These are phyloP conservation scores for Magnaporthales sp. DNA, from an alignment of 2,329 filamentous ascomycete genomes.

Conservation along the genomic window DNA sequence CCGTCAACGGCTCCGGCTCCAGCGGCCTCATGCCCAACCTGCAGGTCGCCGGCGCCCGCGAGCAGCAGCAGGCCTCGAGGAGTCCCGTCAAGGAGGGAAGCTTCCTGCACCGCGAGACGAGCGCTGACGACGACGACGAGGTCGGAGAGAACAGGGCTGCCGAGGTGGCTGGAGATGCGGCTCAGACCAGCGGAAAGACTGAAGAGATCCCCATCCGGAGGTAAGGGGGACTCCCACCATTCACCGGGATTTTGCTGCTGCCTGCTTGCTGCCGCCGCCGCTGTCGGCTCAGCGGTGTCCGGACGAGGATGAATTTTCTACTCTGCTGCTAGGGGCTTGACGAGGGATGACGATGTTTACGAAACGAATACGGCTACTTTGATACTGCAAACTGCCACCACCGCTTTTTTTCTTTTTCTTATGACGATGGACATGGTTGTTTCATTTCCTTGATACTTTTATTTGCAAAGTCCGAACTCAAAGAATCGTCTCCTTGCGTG, in stretches of 20 bases:
- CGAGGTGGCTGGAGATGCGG: constrained; percentile 16
- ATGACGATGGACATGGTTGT: neutral
- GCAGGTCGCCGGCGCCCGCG: constrained; percentile 12
- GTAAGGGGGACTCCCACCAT: constrained; percentile 24
- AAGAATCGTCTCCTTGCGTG: neutral
- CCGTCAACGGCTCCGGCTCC: constrained; percentile 35
- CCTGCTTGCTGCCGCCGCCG: too few species aligned
- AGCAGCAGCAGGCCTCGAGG: constrained; percentile 40
- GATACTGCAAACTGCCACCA: neutral
- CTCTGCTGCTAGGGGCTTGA: neutral
- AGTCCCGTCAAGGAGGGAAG: constrained; percentile 89
- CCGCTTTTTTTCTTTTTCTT: too few species aligned
- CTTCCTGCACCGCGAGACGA: constrained; percentile 77
- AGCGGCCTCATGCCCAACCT: constrained; percentile 14
- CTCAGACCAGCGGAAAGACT: constrained; percentile 9
- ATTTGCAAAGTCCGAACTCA: neutral
- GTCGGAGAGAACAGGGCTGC: constrained; percentile 13
- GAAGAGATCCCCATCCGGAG: constrained; percentile 57
- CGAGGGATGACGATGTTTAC: neutral
- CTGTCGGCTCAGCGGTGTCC: neutral
- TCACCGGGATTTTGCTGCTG: neutral
- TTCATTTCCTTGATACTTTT: neutral
- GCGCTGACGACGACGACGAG: constrained; percentile 41
- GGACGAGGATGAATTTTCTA: neutral
- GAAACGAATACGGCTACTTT: neutral